phyloP scores from a whole-genome alignment of 2,329 filamentous ascomycete genomes.

The Xylaria sp. region DNA sequence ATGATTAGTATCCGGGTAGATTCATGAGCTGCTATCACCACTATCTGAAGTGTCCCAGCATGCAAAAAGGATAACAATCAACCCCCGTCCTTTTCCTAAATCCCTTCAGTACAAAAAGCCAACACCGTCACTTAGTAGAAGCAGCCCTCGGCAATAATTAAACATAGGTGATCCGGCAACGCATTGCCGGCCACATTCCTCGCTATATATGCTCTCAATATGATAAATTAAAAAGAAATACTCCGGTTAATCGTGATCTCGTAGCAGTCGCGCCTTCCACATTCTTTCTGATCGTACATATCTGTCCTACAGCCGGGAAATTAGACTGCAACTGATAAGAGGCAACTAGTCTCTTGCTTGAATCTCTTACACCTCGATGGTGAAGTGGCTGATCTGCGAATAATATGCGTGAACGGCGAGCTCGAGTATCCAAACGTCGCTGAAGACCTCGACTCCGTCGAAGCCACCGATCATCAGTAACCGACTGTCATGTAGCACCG shows the following conservation, averaged over 20 bases:
- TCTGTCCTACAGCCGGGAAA: constrained; percentile 2
- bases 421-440: constrained; percentile 74
- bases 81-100: not conserved
- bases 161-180: not conserved
- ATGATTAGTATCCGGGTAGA: not conserved
- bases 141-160: constrained; percentile 13
- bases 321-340: not conserved
- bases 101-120: constrained; percentile 1
- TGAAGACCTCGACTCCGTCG: constrained; percentile 74
- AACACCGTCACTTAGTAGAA: constrained; percentile 12
- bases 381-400: constrained; percentile 78
- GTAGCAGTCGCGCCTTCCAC: constrained; percentile 10
- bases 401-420: constrained; percentile 77
- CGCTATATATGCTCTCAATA: constrained; percentile 25
- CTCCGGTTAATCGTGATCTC: constrained; percentile 21
- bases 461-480: constrained; percentile 74
- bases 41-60: not conserved
- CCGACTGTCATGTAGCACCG: constrained; percentile 72
- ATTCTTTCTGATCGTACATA: constrained; percentile 21
- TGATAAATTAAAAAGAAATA: constrained; percentile 11
- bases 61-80: constrained; percentile 1
- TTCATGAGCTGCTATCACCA: not conserved
- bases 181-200: not conserved
- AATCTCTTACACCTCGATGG: constrained; percentile 67
- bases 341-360: not conserved